phyloP scores from a whole-genome alignment of 768 basidiomycete species.

The Termitomyces sp. region DNA sequence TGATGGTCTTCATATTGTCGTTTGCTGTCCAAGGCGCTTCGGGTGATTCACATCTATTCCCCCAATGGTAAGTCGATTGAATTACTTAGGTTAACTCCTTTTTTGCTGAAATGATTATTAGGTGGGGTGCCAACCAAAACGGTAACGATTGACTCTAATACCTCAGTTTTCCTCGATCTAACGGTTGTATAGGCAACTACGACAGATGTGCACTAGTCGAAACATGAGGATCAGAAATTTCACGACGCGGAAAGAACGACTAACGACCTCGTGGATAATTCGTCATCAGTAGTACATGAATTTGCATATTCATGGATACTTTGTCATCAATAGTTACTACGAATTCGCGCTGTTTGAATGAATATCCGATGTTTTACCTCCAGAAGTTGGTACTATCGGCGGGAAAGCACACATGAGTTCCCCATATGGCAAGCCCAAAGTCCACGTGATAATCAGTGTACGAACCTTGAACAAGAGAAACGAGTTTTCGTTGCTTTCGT shows the following conservation, averaged over 20 bases:
- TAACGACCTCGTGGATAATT: no score
- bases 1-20: constrained; percentile 51
- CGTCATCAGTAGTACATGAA: background rate
- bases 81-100: background rate
- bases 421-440: no score
- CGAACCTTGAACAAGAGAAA: background rate
- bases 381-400: background rate
- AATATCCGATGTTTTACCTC: background rate
- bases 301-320: no score
- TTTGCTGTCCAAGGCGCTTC: constrained; percentile 47
- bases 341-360: background rate
- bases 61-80: constrained; percentile 31
- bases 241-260: background rate
- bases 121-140: constrained; percentile 51
- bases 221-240: constrained; percentile 3
- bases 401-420: background rate
- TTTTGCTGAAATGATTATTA: constrained; percentile 2
- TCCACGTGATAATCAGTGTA: background rate
- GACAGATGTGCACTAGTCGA: constrained; percentile 27
- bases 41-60: constrained; percentile 43
- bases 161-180: background rate
- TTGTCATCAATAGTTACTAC: no score
- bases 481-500: background rate
- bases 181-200: constrained; percentile 24
- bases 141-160: constrained; percentile 24